These are phyloP conservation scores for Epithele typhae DNA, from an alignment of 768 basidiomycete genomes.

Conservation along the genomic window DNA sequence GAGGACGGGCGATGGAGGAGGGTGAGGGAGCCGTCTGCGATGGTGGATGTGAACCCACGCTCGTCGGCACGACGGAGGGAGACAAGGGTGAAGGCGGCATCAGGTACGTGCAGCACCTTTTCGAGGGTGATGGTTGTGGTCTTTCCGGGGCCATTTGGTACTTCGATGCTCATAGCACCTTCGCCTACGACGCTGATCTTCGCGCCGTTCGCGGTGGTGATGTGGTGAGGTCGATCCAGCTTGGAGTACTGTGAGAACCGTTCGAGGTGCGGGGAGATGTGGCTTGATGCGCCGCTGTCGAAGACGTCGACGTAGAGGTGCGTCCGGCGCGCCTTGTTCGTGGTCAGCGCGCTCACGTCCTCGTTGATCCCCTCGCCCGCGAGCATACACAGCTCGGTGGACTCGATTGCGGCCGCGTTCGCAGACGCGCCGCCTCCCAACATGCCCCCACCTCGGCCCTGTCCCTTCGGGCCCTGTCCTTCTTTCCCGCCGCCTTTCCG, in stretches of 20 bases:
- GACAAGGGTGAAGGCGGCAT: conserved; percentile 20
- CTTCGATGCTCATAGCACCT: conserved; percentile 16
- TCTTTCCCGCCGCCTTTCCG: conserved; percentile 3
- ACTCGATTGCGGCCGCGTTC: no score
- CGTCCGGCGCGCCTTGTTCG: no score
- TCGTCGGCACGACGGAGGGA: conserved; percentile 17
- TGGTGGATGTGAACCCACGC: conserved; percentile 14
- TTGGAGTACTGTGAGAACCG: conserved; percentile 4
- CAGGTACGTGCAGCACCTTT: conserved; percentile 20
- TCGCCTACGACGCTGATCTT: conserved; percentile 18
- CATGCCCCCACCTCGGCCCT: no score
- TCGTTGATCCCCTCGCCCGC: background rate
- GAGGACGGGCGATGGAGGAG: conserved; percentile 3
- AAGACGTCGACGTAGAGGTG: conserved; percentile 1
- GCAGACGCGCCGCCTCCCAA: no score
- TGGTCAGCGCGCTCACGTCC: no score
- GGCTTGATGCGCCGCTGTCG: conserved; percentile 17
- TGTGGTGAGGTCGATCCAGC: conserved; percentile 18
- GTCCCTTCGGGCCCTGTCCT: background rate
- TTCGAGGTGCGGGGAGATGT: conserved; percentile 14
- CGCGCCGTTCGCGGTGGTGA: conserved; percentile 23
- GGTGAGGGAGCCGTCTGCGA: conserved; percentile 9
- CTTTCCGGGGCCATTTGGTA: conserved; percentile 19
- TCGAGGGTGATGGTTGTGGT: conserved; percentile 1
- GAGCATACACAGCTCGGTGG: background rate